Evolutionary conservation across 2,329 filamentous ascomycete genomes (phyloP), one percentile per base, ranked within the genome.

Genomic region (Cercospora sp.): DNA sequence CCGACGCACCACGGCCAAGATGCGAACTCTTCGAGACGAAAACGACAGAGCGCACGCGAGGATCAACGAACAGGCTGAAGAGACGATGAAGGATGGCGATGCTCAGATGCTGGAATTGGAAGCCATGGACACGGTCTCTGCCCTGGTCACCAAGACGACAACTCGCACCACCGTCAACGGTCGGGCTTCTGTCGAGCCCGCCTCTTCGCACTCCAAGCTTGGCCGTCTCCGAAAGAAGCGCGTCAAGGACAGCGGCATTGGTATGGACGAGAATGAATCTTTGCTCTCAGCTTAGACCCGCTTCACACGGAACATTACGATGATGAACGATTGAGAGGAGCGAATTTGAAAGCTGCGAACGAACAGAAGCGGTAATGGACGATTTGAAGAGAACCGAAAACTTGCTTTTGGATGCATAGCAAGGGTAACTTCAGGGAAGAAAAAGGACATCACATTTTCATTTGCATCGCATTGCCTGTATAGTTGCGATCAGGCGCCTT

Each of bases 21-120:
- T 82, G 45, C 71, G 72, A 3, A 70, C 69, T 3, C 72, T 82
- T 13, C 79, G 80, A 66, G 74, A 75, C 12, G 73, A 76, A 10
- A 62, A 71, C 7, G 68, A 65, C 34, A 57, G 53, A 63, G 74
- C 55, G 76, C 73, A 73, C 24, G 70, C 67, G 3, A 70, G 68
- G 9, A 73, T 68, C 26, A 72, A 74, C 18, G 67, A 70, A 4
- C 74, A 76, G 26, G 70, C 69, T 7, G 72, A 68, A 32, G 73
- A 66, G 18, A 71, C 68, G 16, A 67, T 70, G 13, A 72, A 72
- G 21, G 72, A 72, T 9, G 66, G 73, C 66, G 61, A 73, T 34
- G 69, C 62, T 9, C 63, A 74, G 49, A 61, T 74, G 9, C 70
- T 72, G 9, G 73, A 75, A 34, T 62, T 77, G 2, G 72, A 76